These are phyloP conservation scores for Fusarium sp. DNA, from an alignment of 2,329 filamentous ascomycete genomes.

Conservation along the genomic window DNA sequence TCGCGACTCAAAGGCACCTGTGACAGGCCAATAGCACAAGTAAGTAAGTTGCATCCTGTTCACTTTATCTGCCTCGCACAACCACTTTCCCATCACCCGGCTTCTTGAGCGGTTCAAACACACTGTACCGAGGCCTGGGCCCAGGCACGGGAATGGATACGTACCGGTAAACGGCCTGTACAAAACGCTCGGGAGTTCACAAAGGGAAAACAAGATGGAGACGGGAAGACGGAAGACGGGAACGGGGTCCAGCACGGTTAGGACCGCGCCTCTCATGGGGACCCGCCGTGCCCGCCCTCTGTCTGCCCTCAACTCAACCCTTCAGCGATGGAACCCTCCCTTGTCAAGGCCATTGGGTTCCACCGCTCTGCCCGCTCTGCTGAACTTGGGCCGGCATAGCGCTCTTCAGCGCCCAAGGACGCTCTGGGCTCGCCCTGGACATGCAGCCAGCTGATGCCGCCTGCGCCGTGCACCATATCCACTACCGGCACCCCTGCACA, in stretches of 20 bases:
- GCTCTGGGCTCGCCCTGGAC: constrained; percentile 40
- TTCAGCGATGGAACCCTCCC: constrained; percentile 36
- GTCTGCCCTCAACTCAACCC: constrained; percentile 26
- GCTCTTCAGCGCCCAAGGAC: constrained; percentile 33
- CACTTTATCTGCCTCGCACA: constrained; percentile 9
- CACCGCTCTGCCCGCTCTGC: constrained; percentile 30
- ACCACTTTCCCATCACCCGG: constrained; percentile 1
- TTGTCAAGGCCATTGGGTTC: constrained; percentile 24
- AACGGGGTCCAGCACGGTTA: constrained; percentile 48
- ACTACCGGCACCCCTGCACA: constrained; percentile 51
- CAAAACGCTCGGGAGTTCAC: constrained; percentile 21
- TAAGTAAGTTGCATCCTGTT: constrained; percentile 35
- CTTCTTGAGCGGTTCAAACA: too few species aligned
- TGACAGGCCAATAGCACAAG: constrained; percentile 13
- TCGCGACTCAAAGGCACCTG: constrained; percentile 32
- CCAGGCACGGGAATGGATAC: constrained; percentile 18
- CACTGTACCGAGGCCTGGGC: not conserved
- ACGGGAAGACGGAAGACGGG: constrained; percentile 49
- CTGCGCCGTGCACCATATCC: constrained; percentile 39
- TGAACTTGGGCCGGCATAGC: constrained; percentile 25
- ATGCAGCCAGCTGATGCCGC: constrained; percentile 49
- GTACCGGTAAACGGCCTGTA: constrained; percentile 14
- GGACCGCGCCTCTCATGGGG: constrained; percentile 44
- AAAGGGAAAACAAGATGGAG: constrained; percentile 45
- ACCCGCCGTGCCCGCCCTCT: too few species aligned